Conservation (phyloP, 257 asterid genomes). For the Rubia yunnanensis region DNA sequence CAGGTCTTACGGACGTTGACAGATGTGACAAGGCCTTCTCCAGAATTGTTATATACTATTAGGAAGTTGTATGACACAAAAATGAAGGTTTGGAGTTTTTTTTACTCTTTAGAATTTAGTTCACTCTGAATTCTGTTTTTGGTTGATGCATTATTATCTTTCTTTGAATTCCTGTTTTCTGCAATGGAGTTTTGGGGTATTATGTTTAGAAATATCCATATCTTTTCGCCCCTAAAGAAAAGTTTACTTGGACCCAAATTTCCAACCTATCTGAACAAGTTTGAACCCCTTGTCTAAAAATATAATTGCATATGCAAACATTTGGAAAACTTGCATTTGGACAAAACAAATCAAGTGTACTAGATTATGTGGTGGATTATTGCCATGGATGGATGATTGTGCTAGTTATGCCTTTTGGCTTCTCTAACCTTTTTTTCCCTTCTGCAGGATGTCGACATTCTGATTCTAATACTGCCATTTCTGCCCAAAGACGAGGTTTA, state of each 20-base stretch:
- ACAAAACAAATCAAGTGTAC: neutral
- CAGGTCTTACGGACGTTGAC: constrained; percentile 91
- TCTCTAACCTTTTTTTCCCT: constrained; percentile 17
- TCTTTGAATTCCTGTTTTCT: neutral
- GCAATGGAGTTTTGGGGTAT: neutral
- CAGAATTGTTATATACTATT: constrained; percentile 52
- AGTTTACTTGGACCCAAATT: neutral
- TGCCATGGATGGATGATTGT: neutral
- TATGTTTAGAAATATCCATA: neutral
- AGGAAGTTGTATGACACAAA: constrained; percentile 68
- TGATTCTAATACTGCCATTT: constrained; percentile 78
- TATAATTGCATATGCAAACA: neutral
- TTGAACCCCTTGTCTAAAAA: neutral
- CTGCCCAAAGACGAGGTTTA: constrained; percentile 79
- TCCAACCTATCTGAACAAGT: neutral
- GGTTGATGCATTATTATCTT: neutral
- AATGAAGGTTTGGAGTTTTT: constrained; percentile 47
- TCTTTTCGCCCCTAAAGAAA: neutral
- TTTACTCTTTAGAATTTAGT: neutral
- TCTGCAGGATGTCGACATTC: constrained; percentile 75
- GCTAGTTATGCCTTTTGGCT: neutral
- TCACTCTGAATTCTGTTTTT: neutral
- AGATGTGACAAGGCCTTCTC: constrained; percentile 79
- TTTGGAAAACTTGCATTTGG: neutral
- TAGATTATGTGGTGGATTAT: neutral